Conservation (phyloP, 2,329 filamentous ascomycete species). For the Ascochyta lentis region DNA sequence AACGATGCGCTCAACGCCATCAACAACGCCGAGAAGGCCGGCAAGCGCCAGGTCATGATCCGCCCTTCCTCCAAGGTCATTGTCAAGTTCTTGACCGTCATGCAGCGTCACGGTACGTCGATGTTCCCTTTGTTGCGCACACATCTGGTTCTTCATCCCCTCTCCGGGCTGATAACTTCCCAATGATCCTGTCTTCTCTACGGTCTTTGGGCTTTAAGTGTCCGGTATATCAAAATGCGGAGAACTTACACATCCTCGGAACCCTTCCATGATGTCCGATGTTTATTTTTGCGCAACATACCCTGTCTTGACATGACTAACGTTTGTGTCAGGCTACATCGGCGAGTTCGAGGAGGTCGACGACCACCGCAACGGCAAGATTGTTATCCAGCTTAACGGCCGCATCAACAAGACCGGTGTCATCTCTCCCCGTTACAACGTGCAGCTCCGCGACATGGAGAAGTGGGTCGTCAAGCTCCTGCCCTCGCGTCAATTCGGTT, state of each 20-base stretch:
- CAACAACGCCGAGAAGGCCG: conserved; percentile 99
- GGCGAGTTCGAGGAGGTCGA: conserved; percentile 99
- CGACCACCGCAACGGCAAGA: conserved; percentile 99
- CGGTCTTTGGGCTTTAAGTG: conserved; percentile 99
- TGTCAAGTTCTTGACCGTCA: conserved; percentile 98
- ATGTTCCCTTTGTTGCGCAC: conserved; percentile 13
- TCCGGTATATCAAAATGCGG: conserved; percentile 88
- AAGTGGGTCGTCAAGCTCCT: conserved; percentile 99
- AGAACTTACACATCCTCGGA: conserved; percentile 98
- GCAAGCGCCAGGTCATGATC: conserved; percentile 99
- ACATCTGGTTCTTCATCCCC: conserved; percentile 29
- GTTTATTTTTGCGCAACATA: conserved; percentile 96
- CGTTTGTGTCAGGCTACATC: conserved; percentile 78
- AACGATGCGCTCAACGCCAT: conserved; percentile 98
- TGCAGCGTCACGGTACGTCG: conserved; percentile 98
- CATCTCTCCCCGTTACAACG: conserved; percentile 99
- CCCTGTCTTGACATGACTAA: conserved; percentile 56
- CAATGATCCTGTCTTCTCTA: conserved; percentile 81
- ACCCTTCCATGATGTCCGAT: conserved; percentile 75
- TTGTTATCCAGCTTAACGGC: conserved; percentile 99
- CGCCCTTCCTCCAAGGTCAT: conserved; percentile 99
- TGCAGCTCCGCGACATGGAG: conserved; percentile 96
- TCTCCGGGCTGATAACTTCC: conserved; percentile 99
- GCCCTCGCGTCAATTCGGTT: conserved; percentile 99
- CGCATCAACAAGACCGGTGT: conserved; percentile 99